These are phyloP conservation scores for Xylona heveae DNA, from an alignment of 495 filamentous ascomycete genomes.

Conservation along the genomic window DNA sequence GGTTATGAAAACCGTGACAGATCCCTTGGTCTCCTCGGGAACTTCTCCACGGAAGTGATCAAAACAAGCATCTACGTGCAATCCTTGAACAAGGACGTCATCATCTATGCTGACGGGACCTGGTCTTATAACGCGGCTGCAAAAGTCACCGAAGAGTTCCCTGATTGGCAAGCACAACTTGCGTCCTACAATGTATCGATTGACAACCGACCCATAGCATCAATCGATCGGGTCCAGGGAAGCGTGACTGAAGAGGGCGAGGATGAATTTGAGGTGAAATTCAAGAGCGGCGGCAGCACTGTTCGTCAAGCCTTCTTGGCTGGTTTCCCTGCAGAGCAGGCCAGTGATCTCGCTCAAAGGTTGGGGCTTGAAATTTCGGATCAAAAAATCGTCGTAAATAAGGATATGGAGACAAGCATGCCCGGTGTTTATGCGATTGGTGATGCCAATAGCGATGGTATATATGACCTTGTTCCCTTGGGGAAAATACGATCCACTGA, in stretches of 20 bases:
- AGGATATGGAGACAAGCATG: constrained; percentile 23
- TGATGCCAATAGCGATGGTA: constrained; percentile 32
- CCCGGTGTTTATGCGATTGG: constrained; percentile 31
- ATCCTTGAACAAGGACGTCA: constrained; percentile 21
- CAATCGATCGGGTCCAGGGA: constrained; percentile 23
- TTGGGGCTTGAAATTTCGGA: constrained; percentile 9
- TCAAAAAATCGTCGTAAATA: constrained; percentile 23
- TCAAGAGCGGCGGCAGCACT: constrained; percentile 21
- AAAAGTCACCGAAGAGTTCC: constrained; percentile 17
- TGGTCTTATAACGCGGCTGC: constrained; percentile 20
- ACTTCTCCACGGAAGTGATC: constrained; percentile 19
- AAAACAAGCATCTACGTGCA: constrained; percentile 24
- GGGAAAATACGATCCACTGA: too few relatives aligned
- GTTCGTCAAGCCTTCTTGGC: constrained; percentile 27
- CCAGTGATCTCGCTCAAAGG: constrained; percentile 11
- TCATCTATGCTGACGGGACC: constrained; percentile 33
- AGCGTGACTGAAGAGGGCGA: constrained; percentile 19
- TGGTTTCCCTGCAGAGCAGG: constrained; percentile 25
- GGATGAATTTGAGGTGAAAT: constrained; percentile 32
- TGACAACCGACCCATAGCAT: constrained; percentile 29
- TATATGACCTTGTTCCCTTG: too few relatives aligned
- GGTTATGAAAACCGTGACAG: constrained; percentile 36
- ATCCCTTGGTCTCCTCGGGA: constrained; percentile 29
- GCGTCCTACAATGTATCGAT: constrained; percentile 24
- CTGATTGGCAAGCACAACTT: constrained; percentile 25